These are phyloP conservation scores for Ceratocystis destructans DNA, from an alignment of 2,329 filamentous ascomycete genomes.

Conservation along the genomic window DNA sequence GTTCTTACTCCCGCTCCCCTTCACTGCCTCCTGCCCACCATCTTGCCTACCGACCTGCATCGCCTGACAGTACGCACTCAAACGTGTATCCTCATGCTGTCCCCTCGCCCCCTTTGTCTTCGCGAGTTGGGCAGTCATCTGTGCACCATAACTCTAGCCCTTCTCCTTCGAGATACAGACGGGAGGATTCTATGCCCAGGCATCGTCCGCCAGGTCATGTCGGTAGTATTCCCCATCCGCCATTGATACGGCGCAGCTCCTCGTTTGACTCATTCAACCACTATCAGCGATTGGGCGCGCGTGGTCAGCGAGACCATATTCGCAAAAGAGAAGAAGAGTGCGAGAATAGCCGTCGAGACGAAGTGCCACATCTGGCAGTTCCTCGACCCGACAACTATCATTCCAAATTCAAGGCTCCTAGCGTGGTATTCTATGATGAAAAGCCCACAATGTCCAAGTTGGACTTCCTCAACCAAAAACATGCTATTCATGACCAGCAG, in stretches of 20 bases:
- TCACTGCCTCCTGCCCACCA: neutral
- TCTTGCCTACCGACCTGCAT: neutral
- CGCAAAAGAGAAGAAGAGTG: slow-evolving; percentile 12
- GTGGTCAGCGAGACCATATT: slow-evolving; percentile 7
- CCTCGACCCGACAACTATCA: slow-evolving; percentile 7
- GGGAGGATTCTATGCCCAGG: neutral
- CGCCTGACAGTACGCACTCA: neutral
- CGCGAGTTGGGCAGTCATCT: neutral
- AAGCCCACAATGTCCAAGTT: slow-evolving; percentile 8
- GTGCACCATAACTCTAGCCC: neutral
- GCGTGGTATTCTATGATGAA: slow-evolving; percentile 14
- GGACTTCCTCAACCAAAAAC: slow-evolving; percentile 1
- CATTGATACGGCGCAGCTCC: slow-evolving; percentile 4
- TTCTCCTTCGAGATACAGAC: neutral
- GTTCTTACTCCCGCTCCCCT: neutral
- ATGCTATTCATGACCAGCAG: slow-evolving; percentile 7
- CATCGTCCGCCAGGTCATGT: neutral
- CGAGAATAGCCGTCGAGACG: neutral
- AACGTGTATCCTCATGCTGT: neutral
- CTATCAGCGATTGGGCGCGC: neutral
- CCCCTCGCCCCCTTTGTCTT: neutral
- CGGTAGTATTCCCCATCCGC: neutral
- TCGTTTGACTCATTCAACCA: slow-evolving; percentile 17
- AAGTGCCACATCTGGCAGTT: slow-evolving; percentile 1
- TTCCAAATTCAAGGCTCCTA: slow-evolving; percentile 11